Evolutionary conservation across 176 grass and related monocot genomes (phyloP), one percentile per base, ranked within the genome.

Genomic region (Rhipidocladum racemiflorum): DNA sequence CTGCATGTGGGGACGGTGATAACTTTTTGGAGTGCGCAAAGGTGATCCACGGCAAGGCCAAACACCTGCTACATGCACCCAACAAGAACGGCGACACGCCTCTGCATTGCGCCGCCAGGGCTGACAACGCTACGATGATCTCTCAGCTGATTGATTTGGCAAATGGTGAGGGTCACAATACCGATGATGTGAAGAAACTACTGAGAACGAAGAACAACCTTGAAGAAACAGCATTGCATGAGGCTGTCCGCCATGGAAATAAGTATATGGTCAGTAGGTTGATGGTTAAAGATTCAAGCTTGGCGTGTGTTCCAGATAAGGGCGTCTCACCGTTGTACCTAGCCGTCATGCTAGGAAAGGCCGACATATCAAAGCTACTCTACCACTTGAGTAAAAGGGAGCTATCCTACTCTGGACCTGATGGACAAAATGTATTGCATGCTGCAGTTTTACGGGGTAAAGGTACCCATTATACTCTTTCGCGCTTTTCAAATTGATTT

Each of bases 391-490:
- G 75, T 46, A 0, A 9, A 3, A 24, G 57, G 3, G 25, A 32
- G 32, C 25, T 78, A 28, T 78, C 75, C 1, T 65, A 78, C 0
- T 46, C 13, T 0, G 75, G 75, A 48, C 1, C 42, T n/a, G 28
- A 64, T n/a, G 75, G 59, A 17, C 54, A 77, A 61, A 78, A 78
- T 49, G 75, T 42, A 1, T n/a, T 78, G 42, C 75, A 78, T 34
- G 42, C 44, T 64, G 60, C 59, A 0, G 9, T 64, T 45, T 16
- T 78, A 20, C 44, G 45, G 4, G 28, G 27, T 4, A 42, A 3
- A 78, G 75, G 76, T 63, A 65, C n/a, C 23, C 39, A 59, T 43
- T 43, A 43, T 11, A 12, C 9, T 43, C 42, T 12, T 38, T 38
- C 42, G 12, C 1, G 42, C 42, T 43, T 43, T 11, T 43, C 40